Evolutionary conservation across 768 basidiomycete species (phyloP).

Genomic region (Kwoniella shandongensis): DNA sequence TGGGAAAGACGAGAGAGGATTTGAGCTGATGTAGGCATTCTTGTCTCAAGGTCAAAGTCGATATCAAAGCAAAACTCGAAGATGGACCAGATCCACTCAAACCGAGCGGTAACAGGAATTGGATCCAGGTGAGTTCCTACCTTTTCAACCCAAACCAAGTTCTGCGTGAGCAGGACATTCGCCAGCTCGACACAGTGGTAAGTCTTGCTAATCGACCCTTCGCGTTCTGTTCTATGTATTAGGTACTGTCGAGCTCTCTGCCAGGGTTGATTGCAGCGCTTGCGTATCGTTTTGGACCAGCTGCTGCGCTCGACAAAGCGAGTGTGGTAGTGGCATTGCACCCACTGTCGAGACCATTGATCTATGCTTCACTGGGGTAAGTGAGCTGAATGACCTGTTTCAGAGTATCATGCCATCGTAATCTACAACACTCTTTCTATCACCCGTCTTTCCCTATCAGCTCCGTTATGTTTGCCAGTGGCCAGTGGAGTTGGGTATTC

Average conservation of each 20-base stretch:
- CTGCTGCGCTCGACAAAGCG: constrained; percentile 5
- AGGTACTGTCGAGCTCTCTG: constrained; percentile 70
- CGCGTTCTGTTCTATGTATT: background rate
- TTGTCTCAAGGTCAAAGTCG: constrained; percentile 57
- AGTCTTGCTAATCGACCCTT: no score
- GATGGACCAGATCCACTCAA: constrained; percentile 64
- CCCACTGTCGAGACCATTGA: constrained; percentile 13
- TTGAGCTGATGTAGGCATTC: no score
- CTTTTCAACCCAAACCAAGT: no score
- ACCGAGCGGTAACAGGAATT: constrained; percentile 70
- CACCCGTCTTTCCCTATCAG: no score
- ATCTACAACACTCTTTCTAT: no score
- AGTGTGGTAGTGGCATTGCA: constrained; percentile 6
- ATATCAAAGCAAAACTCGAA: constrained; percentile 65
- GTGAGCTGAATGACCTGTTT: no score
- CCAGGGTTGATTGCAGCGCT: constrained; percentile 52
- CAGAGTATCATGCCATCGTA: no score
- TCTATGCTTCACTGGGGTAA: constrained; percentile 36
- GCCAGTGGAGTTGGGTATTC: no score
- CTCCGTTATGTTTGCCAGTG: no score
- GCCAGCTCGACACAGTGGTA: no score
- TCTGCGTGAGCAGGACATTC: background rate
- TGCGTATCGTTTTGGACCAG: constrained; percentile 24
- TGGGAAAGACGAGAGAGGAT: no score
- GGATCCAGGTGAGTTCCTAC: constrained; percentile 65